Conservation (phyloP, 768 basidiomycete species). For the Tylopilus sp. region DNA sequence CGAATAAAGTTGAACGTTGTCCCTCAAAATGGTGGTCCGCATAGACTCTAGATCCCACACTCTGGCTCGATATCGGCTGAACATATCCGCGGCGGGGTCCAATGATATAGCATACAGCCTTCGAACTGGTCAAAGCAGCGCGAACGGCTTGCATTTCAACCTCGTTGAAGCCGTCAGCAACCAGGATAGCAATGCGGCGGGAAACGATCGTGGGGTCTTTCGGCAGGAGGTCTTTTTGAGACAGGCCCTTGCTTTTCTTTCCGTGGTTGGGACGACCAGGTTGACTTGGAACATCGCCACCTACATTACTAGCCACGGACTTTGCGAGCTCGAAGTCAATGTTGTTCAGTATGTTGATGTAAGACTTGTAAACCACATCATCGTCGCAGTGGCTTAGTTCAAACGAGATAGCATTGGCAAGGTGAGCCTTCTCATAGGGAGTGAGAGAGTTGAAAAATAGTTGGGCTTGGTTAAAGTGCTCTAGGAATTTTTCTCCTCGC, state of each 20-base stretch:
- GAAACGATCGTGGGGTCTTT: conserved; percentile 56
- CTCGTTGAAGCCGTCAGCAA: conserved; percentile 72
- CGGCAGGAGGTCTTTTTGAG: conserved; percentile 55
- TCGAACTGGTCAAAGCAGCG: conserved; percentile 45
- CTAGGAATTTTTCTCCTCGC: conserved; percentile 72
- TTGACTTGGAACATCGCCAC: conserved; percentile 52
- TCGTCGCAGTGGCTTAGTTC: conserved; percentile 86
- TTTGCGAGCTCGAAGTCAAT: conserved; percentile 74
- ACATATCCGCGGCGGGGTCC: conserved; percentile 62
- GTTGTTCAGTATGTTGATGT: conserved; percentile 65
- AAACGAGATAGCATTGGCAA: conserved; percentile 69
- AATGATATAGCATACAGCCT: conserved; percentile 62
- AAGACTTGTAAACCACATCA: conserved; percentile 60
- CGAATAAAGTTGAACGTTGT: conserved; percentile 80
- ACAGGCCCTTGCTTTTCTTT: conserved; percentile 50
- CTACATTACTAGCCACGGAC: conserved; percentile 62
- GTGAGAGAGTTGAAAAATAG: conserved; percentile 83
- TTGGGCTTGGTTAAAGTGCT: conserved; percentile 70
- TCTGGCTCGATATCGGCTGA: conserved; percentile 31
- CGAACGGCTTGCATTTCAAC: conserved; percentile 58
- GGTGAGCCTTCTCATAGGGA: conserved; percentile 65
- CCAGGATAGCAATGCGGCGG: conserved; percentile 73
- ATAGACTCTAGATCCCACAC: conserved; percentile 33
- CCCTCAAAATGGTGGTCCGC: conserved; percentile 75
- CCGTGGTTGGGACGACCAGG: conserved; percentile 56